Conservation (phyloP, 1,284 basidiomycete species). For the Malassezia sympodialis region DNA sequence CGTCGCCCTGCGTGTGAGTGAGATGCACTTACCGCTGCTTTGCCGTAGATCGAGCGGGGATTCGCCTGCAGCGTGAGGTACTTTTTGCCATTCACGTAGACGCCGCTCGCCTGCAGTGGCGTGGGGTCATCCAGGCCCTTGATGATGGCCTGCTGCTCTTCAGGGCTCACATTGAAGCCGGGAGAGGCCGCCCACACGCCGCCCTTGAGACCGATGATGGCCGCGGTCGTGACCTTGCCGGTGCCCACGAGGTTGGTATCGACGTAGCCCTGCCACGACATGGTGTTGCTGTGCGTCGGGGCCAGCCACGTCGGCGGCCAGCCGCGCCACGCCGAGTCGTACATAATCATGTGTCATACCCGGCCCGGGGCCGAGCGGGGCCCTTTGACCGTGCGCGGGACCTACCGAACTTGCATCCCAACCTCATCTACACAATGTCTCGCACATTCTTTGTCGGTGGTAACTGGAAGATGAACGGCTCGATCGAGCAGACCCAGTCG, state of each 20-base stretch:
- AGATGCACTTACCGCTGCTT: conserved; percentile 62
- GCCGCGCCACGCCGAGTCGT: background rate
- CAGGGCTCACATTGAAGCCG: conserved; percentile 63
- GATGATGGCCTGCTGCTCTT: conserved; percentile 65
- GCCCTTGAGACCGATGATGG: conserved; percentile 73
- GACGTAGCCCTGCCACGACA: conserved; percentile 63
- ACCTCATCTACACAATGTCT: conserved; percentile 23
- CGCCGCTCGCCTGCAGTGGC: conserved; percentile 54
- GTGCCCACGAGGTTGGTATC: conserved; percentile 72
- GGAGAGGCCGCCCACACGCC: conserved; percentile 74
- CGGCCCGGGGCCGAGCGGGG: background rate
- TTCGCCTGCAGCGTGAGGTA: conserved; percentile 65
- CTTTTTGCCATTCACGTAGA: conserved; percentile 66
- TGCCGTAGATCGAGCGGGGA: conserved; percentile 62
- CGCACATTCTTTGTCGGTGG: conserved; percentile 43
- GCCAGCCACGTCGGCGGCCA: background rate
- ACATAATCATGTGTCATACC: conserved; percentile 2
- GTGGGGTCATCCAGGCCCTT: conserved; percentile 55
- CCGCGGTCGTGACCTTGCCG: conserved; percentile 65
- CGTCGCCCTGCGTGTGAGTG: conserved; percentile 58
- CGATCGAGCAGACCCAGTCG: conserved; percentile 38
- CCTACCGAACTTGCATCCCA: background rate
- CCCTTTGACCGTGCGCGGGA: background rate
- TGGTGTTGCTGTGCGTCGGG: conserved; percentile 9
- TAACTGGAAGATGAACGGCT: conserved; percentile 49